These are phyloP conservation scores for Hansfordia pulvinata DNA, from an alignment of 2,329 filamentous ascomycete genomes.

Conservation along the genomic window DNA sequence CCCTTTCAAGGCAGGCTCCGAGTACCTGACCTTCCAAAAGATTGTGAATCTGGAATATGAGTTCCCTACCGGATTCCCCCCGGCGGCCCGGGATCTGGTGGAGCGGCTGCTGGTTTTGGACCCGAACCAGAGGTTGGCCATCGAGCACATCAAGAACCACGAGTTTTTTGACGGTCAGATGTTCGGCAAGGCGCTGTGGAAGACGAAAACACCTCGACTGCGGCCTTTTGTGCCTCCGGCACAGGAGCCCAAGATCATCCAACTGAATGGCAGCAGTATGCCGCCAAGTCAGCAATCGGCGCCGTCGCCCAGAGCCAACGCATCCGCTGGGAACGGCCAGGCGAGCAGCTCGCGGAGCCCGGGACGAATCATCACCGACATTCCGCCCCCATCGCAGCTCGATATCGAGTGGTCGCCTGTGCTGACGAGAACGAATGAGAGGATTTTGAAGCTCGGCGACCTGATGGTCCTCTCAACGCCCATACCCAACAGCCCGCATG, in stretches of 20 bases:
- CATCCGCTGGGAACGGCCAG: constrained; percentile 21
- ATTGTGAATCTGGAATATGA: constrained; percentile 91
- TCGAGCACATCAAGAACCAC: constrained; percentile 95
- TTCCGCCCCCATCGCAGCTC: constrained; percentile 89
- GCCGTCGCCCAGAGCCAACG: constrained; percentile 13
- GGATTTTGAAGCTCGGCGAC: constrained; percentile 89
- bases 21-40: constrained; percentile 97
- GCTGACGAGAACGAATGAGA: constrained; percentile 77
- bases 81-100: constrained; percentile 74
- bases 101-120: constrained; percentile 85
- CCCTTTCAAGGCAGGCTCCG: constrained; percentile 90
- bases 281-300: constrained; percentile 16
- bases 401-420: constrained; percentile 99
- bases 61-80: constrained; percentile 79
- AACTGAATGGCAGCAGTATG: constrained; percentile 53
- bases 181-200: constrained; percentile 81
- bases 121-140: constrained; percentile 67
- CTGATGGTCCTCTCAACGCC: constrained; percentile 72
- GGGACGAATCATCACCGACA: constrained; percentile 77
- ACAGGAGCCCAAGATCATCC: constrained; percentile 61
- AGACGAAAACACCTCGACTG: constrained; percentile 73
- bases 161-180: constrained; percentile 81
- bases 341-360: constrained; percentile 47
- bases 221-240: constrained; percentile 70
- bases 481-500: constrained; percentile 58